These are phyloP conservation scores for Vaccinium vitisidaea DNA, from an alignment of 148 eudicot species.

Conservation along the genomic window DNA sequence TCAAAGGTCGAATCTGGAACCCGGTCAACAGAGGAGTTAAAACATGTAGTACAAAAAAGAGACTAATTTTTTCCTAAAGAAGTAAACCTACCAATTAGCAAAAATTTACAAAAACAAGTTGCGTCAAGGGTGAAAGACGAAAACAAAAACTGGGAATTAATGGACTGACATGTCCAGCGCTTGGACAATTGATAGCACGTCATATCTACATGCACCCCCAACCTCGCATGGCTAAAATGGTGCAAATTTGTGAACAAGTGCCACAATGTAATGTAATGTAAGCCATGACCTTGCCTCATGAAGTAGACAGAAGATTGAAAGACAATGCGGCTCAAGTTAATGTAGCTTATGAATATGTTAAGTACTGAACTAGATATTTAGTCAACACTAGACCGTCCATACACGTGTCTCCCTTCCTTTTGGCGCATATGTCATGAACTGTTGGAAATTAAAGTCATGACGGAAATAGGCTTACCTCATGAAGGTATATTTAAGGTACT, in stretches of 20 bases:
- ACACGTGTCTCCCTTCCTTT: not conserved
- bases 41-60: not conserved
- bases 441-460: not conserved
- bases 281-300: not conserved
- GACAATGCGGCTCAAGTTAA: not conserved
- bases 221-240: not conserved
- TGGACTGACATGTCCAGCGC: not conserved
- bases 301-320: not conserved
- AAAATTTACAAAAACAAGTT: slow-evolving; percentile 6
- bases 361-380: not conserved
- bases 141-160: not conserved
- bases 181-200: not conserved
- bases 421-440: not conserved
- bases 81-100: not conserved
- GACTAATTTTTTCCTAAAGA: not conserved
- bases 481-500: not conserved
- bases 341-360: slow-evolving; percentile 17
- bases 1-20: slow-evolving; percentile 13
- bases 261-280: not conserved
- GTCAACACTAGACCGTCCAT: slow-evolving; percentile 16
- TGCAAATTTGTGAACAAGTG: not conserved
- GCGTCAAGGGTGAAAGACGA: not conserved
- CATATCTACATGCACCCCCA: not conserved
- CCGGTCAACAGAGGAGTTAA: not conserved
- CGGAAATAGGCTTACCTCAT: not conserved